Evolutionary conservation across 2,329 filamentous ascomycete genomes (phyloP), one percentile per base, ranked within the genome.

Genomic region (Lithohypha guttulata): DNA sequence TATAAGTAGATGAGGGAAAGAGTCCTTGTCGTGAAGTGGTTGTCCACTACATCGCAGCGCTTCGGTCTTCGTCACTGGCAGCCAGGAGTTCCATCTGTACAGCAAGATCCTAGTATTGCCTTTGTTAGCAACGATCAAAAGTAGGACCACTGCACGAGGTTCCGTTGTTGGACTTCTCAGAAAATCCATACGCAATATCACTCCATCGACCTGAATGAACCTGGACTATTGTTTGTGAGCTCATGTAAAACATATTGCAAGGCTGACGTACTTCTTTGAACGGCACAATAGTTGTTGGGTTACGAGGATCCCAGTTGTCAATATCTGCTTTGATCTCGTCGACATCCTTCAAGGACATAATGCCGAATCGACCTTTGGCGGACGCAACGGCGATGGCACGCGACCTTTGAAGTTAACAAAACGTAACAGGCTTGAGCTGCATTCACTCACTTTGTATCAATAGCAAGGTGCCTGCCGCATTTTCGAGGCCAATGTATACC

Each of bases 181-280:
- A 48, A 96, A 98, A 15, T 86, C 81, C 68, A 95, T 79, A 50
- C 84, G 82, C 51, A 89, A 69, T 40, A 96, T 84, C n/a, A 79
- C 68, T 1, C 84, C 86, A 6, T 77, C 71, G 6, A 85, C 65
- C 31, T 58, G 55, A 43, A 68, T 63, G 34, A 65, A 66, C n/a
- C 56, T 58, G 51, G 69, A 65, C 64, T 69, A 26, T n/a, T n/a
- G n/a, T n/a, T n/a, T n/a, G n/a, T n/a, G n/a, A n/a, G n/a, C n/a
- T n/a, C n/a, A n/a, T n/a, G n/a, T n/a, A n/a, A n/a, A n/a, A n/a
- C n/a, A n/a, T n/a, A n/a, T n/a, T n/a, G n/a, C n/a, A 23, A 35
- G 18, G 3, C 31, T n/a, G 53, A 51, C 26, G 60, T 59, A 74
- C 70, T 45, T 68, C 61, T 36, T 68, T 68, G 41, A 93, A 70